Evolutionary conservation across 345 rosid genomes (phyloP).

Genomic region (Melaleuca alternifolia): DNA sequence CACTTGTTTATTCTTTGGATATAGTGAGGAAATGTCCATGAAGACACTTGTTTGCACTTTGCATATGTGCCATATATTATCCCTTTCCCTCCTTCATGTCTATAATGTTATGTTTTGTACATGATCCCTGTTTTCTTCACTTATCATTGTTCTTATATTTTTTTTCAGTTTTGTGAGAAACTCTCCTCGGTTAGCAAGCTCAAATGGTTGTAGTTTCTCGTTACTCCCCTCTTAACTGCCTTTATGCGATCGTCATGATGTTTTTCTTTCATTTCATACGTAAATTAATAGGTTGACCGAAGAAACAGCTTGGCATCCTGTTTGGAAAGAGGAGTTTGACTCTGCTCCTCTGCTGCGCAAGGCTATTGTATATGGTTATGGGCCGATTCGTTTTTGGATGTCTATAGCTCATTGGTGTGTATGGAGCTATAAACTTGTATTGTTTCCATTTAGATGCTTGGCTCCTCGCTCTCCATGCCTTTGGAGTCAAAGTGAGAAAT

Average conservation of each 20-base stretch:
- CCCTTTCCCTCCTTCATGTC: background rate
- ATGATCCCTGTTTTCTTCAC: background rate
- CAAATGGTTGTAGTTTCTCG: too few relatives aligned
- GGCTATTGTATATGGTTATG: conserved; percentile 62
- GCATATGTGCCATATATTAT: background rate
- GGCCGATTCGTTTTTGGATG: conserved; percentile 78
- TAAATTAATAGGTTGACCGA: conserved; percentile 35
- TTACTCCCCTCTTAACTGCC: too few relatives aligned
- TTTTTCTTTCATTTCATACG: too few relatives aligned
- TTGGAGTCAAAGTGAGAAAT: background rate
- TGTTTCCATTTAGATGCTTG: background rate
- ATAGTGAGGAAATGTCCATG: background rate
- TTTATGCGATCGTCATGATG: too few relatives aligned
- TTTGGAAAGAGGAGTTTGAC: conserved; percentile 54
- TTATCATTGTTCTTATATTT: too few relatives aligned
- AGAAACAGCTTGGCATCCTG: conserved; percentile 92
- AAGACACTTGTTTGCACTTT: background rate
- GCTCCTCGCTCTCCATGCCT: background rate
- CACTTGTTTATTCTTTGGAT: background rate
- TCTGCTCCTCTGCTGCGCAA: conserved; percentile 39
- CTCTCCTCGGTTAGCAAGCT: conserved; percentile 14
- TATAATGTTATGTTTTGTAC: background rate
- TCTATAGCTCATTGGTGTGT: conserved; percentile 70
- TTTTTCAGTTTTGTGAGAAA: background rate
- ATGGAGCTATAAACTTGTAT: background rate